Conservation (phyloP, 768 basidiomycete species). For the Termitomyces heimii region DNA sequence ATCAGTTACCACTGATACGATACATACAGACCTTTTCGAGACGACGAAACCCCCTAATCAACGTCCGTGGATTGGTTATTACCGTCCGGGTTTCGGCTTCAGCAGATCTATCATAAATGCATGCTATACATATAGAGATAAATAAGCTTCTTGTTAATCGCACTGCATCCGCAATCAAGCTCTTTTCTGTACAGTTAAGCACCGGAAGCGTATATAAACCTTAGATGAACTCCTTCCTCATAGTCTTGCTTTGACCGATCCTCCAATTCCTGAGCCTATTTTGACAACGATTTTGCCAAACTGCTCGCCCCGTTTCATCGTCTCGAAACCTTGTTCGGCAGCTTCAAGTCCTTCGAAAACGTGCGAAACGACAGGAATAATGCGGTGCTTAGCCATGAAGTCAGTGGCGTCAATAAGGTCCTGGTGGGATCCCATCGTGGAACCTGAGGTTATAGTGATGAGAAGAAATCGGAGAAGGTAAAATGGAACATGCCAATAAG, state of each 20-base stretch:
- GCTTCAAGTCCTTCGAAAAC: slow-evolving; percentile 60
- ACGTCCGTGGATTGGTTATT: neutral
- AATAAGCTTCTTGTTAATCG: slow-evolving; percentile 6
- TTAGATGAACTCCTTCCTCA: neutral
- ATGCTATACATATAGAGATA: slow-evolving; percentile 1
- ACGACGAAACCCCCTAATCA: neutral
- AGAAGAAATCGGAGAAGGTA: neutral
- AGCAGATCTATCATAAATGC: neutral
- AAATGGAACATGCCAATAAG: slow-evolving; percentile 50
- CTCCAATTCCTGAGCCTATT: slow-evolving; percentile 18
- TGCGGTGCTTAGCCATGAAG: slow-evolving; percentile 60
- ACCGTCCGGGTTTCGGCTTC: neutral
- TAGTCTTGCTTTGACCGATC: slow-evolving; percentile 6
- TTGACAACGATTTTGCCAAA: slow-evolving; percentile 76
- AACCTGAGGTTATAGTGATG: slow-evolving; percentile 38
- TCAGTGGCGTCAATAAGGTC: slow-evolving; percentile 68
- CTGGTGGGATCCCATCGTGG: slow-evolving; percentile 77
- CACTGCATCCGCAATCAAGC: neutral
- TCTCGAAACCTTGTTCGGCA: slow-evolving; percentile 65
- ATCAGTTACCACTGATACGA: neutral
- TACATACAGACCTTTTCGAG: neutral
- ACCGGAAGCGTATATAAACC: neutral
- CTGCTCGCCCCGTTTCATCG: slow-evolving; percentile 57
- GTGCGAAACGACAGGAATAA: slow-evolving; percentile 66
- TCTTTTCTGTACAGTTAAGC: neutral